Base-by-base conservation (phyloP, 2,329 filamentous ascomycete genomes). In the Colletotrichum tamarilloi region DNA sequence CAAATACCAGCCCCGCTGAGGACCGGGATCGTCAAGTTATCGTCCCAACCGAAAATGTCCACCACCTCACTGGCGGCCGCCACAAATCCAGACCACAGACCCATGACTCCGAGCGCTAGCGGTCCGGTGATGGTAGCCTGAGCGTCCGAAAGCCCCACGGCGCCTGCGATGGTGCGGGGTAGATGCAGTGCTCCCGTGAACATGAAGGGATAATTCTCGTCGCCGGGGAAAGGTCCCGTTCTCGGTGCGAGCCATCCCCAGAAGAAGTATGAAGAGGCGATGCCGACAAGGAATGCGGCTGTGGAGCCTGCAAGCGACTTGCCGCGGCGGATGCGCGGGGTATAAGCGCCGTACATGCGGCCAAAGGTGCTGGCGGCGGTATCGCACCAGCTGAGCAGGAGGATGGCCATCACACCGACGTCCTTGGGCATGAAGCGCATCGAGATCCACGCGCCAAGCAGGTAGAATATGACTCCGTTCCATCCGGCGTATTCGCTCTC, bases 401-500 rank as follows among this genome's bases (percentile, higher is more conserved):
- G 87, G 56, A 98, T 93, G 74, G 93, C 92, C 87, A 98, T 93
- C 62, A 97, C 93, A 8, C 93, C 95, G 28, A 99, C 90, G 78
- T 99, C 97, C 85, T 98, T 99, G 75, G 95, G 95, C 82, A 97
- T 95, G 81, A 94, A 95, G 77, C 91, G 91, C 76, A 98, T 90
- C 19, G 96, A 95, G 38, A 92, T 88, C 91, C 95, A 98, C 32
- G 95, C 92, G 69, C 97, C 97, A 8, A 98, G 89, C 11, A 99
- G 90, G 83, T 98, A 99, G 87, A 94, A 98, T 76, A 99, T 97
- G 77, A 98, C 96, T 65, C 97, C 97, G 81, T 99, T 99, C 88
- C 95, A 99, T 64, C 95, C 94, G 60, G 92, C 89, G 77, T 96
- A 97, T 84, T 99, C 97, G 76, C 93, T 97, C 85, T 99, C 97